phyloP scores from a whole-genome alignment of 2,329 filamentous ascomycete genomes.

The Tolypocladium cylindrosporum region DNA sequence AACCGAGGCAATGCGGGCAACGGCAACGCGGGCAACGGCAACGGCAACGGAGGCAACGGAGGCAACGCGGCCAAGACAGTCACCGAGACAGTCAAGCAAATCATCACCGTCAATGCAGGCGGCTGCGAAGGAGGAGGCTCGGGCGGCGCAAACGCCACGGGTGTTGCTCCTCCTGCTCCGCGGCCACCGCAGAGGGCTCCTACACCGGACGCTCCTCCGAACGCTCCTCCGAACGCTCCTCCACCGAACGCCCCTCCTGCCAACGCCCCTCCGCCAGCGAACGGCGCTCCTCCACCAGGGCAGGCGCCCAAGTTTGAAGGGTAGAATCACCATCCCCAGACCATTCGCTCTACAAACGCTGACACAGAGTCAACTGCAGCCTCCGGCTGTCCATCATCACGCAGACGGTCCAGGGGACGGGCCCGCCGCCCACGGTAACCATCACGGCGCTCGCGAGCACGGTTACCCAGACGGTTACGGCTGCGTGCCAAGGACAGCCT shows the following conservation, averaged over 20 bases:
- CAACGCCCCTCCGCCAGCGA: background rate
- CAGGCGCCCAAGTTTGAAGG: slow-evolving; percentile 8
- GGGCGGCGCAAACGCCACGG: background rate
- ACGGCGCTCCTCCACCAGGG: background rate
- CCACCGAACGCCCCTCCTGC: background rate
- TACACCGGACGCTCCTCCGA: background rate
- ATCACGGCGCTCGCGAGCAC: slow-evolving; percentile 2
- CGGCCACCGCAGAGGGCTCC: background rate
- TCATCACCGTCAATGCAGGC: slow-evolving; percentile 4
- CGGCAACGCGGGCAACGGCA: background rate
- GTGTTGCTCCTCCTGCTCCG: background rate
- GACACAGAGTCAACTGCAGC: background rate
- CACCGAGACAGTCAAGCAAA: slow-evolving; percentile 7
- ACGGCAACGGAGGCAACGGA: background rate
- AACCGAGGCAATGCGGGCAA: background rate
- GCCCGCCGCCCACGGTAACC: slow-evolving; percentile 8
- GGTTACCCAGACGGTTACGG: slow-evolving; percentile 5
- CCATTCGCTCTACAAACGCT: background rate
- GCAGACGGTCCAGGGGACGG: slow-evolving; percentile 5
- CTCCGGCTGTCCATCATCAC: slow-evolving; percentile 4
- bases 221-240: background rate
- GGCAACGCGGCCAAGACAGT: slow-evolving; percentile 2
- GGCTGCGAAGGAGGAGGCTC: background rate
- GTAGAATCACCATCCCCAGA: background rate
- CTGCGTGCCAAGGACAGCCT: background rate